Conservation (phyloP, 352 stramenopile species). For the Pythium aquatile region DNA sequence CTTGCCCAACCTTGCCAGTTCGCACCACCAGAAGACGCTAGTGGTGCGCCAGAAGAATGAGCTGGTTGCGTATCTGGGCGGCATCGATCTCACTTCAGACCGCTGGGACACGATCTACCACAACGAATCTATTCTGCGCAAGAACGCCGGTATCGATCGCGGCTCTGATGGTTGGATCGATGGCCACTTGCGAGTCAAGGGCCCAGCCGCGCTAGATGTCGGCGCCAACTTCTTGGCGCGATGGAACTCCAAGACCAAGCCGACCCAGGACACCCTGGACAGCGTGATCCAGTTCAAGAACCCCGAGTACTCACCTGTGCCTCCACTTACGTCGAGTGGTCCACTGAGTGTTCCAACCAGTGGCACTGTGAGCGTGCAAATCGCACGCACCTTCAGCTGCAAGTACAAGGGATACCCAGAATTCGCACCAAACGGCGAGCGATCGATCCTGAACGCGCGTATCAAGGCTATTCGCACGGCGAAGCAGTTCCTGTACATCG, state of each 20-base stretch:
- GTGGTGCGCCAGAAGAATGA: slow-evolving; percentile 28
- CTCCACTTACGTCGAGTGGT: slow-evolving; percentile 44
- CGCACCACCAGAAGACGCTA: slow-evolving; percentile 55
- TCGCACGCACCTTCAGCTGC: slow-evolving; percentile 44
- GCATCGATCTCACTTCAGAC: slow-evolving; percentile 54
- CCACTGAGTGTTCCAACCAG: slow-evolving; percentile 34
- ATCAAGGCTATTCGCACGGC: slow-evolving; percentile 39
- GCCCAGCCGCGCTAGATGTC: slow-evolving; percentile 47
- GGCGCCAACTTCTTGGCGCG: slow-evolving; percentile 51
- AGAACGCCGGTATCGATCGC: slow-evolving; percentile 28
- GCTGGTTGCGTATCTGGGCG: slow-evolving; percentile 49
- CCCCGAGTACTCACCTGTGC: slow-evolving; percentile 20
- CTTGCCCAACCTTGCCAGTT: slow-evolving; percentile 25
- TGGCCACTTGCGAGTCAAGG: slow-evolving; percentile 39
- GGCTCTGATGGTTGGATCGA: slow-evolving; percentile 58
- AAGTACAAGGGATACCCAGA: slow-evolving; percentile 30
- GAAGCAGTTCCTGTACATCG: slow-evolving; percentile 43
- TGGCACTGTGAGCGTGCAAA: slow-evolving; percentile 26
- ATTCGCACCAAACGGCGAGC: slow-evolving; percentile 36
- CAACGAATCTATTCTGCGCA: slow-evolving; percentile 41
- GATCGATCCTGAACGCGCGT: slow-evolving; percentile 31
- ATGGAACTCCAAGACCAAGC: slow-evolving; percentile 53
- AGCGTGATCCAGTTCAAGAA: slow-evolving; percentile 49
- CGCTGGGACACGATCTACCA: slow-evolving; percentile 66
- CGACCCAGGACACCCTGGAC: slow-evolving; percentile 30